A percentile compares a stretch with the other conserved stretches of the same genome.
Conservation (phyloP, 108 stramenopile genomes). For the Fragilaria radians region DNA sequence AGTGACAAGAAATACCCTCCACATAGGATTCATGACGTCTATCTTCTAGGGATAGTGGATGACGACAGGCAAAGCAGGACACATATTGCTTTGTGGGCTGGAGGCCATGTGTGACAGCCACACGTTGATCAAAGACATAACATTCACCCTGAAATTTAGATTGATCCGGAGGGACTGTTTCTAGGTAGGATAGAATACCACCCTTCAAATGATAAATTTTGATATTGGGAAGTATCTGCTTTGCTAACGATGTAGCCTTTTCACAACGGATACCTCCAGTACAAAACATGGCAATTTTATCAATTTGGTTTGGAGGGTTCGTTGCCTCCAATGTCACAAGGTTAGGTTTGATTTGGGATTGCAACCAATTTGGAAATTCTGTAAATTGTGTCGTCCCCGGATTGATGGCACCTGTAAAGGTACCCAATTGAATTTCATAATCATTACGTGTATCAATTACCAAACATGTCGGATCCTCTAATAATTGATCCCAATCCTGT, state of each 20-base stretch:
- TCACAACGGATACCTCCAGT: slow-evolving; percentile 95
- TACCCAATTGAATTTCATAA: slow-evolving; percentile 77
- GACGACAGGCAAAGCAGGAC: slow-evolving; percentile 69
- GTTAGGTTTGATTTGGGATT: slow-evolving; percentile 17
- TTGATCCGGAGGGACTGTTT: slow-evolving; percentile 34
- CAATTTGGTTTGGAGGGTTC: slow-evolving; percentile 37
- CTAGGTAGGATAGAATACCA: slow-evolving; percentile 80
- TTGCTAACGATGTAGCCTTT: slow-evolving; percentile 75
- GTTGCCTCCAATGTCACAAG: slow-evolving; percentile 10
- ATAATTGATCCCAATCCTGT: slow-evolving; percentile 54
- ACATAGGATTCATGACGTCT: too few species aligned
- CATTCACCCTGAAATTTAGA: slow-evolving; percentile 74
- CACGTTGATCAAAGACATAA: slow-evolving; percentile 83
- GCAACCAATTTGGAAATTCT: slow-evolving; percentile 73
- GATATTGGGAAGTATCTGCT: slow-evolving; percentile 28
- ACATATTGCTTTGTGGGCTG: slow-evolving; percentile 39
- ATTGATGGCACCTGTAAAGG: slow-evolving; percentile 71
- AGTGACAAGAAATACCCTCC: slow-evolving; percentile 41
- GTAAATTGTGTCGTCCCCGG: slow-evolving; percentile 55
- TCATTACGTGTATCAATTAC: slow-evolving; percentile 80
- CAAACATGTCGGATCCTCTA: slow-evolving; percentile 56
- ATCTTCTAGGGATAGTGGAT: slow-evolving; percentile 44
- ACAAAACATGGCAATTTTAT: slow-evolving; percentile 95
- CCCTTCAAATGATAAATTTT: slow-evolving; percentile 85
- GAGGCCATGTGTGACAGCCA: slow-evolving; percentile 64